phyloP scores from a whole-genome alignment of 73 alveolate species.

The Symbiodinium natans region DNA sequence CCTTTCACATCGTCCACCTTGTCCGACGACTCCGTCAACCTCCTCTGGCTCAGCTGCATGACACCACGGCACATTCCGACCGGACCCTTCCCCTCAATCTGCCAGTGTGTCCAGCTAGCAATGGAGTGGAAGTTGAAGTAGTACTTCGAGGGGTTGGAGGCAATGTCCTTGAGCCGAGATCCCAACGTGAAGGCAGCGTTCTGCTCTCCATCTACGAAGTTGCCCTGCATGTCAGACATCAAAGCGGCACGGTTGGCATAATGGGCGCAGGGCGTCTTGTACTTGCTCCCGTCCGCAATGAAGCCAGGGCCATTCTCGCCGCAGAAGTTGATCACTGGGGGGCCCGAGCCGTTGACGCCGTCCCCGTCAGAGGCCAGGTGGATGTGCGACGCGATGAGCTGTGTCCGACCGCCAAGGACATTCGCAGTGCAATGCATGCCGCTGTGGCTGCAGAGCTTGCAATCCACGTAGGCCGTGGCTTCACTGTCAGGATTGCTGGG shows the following conservation, averaged over 20 bases:
- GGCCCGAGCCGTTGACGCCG: background rate
- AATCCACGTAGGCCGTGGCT: background rate
- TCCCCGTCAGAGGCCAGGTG: conserved; percentile 8
- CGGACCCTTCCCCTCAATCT: background rate
- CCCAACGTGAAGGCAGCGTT: conserved; percentile 10
- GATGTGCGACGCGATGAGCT: background rate
- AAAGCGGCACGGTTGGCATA: background rate
- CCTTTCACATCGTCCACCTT: no score
- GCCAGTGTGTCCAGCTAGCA: conserved; percentile 20
- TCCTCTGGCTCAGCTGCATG: conserved; percentile 16
- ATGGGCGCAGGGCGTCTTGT: background rate
- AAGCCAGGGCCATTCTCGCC: background rate
- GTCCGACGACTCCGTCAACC: no score
- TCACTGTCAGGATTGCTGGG: background rate
- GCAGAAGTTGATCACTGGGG: conserved; percentile 21
- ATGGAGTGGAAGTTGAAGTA: conserved; percentile 9
- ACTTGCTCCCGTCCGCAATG: background rate
- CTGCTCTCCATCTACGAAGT: background rate
- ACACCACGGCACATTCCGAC: conserved; percentile 14
- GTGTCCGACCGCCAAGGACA: no score
- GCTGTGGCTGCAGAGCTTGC: conserved; percentile 8
- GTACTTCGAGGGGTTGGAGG: background rate
- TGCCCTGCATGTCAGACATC: background rate
- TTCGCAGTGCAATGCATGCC: conserved; percentile 3
- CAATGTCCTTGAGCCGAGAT: background rate